Evolutionary conservation across 2,329 filamentous ascomycete species (phyloP), one percentile per base, ranked within the genome.

Genomic region (Magnaporthiopsis incrustans): DNA sequence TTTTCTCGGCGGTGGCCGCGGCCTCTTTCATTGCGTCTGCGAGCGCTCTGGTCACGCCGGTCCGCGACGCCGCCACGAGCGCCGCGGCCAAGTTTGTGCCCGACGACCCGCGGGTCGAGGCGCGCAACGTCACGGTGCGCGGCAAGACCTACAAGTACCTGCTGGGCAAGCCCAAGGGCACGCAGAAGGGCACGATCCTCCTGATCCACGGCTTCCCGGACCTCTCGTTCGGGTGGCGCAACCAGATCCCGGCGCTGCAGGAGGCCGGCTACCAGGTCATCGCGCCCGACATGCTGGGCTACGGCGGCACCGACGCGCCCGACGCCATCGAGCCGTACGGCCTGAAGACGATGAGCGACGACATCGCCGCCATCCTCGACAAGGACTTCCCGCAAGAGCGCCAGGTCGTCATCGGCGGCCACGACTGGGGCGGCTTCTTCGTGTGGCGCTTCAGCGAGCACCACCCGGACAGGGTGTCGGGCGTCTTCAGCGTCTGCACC

Each of bases 401-500:
- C 8, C 77, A 77, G 64, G 89, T 96, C 71, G 87, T 97, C 65
- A 82, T 97, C 18, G 91, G 92, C 59, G 93, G 92, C 10, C 93
- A 97, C 76, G 94, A 97, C 76, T 97, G 94, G 91, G 94, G 94
- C 74, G 92, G 91, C 70, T 81, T 82, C 3, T 79, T 93, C 33
- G 65, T 89, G 63, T 96, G 91, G 81, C 86, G 92, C 64, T 77
- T 89, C 65, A 86, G 88, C 18, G 82, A 89, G 67, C 91, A 87
- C 82, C 81, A 92, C 70, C 91, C 91, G 0, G 77, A 87, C 57
- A 79, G 96, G 15, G 79, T 97, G 67, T 83, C 82, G 56, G 88
- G 87, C 70, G 80, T 97, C 66, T 94, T 97, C 78, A 85, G 85
- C 68, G 79, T 97, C 66, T 95, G 91, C 77, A 93, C 91, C 33